A percentile compares a stretch with the other conserved stretches of the same genome.
Conservation (phyloP, 805 yeast species). For the Candida sithepensis region DNA sequence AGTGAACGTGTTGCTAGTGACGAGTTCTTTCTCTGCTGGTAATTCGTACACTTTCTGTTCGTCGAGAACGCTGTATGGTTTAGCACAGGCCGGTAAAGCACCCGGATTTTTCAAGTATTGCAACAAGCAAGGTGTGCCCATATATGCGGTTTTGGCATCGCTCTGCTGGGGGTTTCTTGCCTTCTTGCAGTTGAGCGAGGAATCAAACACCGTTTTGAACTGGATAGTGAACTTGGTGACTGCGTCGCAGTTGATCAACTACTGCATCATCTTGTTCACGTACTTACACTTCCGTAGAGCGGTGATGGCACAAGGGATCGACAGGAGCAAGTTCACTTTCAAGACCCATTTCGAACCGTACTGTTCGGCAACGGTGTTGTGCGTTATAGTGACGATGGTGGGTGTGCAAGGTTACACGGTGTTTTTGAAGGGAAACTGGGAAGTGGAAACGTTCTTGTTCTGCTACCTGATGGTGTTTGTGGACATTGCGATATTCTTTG, state of each 20-base stretch:
- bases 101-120: slow-evolving; percentile 64
- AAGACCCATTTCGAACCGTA: slow-evolving; percentile 40
- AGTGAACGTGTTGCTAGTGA: slow-evolving; percentile 68
- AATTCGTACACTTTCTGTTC: slow-evolving; percentile 75
- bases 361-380: slow-evolving; percentile 18
- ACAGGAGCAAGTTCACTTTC: slow-evolving; percentile 44
- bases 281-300: slow-evolving; percentile 63
- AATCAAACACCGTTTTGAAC: slow-evolving; percentile 61
- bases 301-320: slow-evolving; percentile 47
- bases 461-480: slow-evolving; percentile 41
- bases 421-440: slow-evolving; percentile 39
- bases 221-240: slow-evolving; percentile 75
- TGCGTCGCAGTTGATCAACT: slow-evolving; percentile 62
- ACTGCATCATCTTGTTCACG: slow-evolving; percentile 52
- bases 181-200: slow-evolving; percentile 58
- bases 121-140: slow-evolving; percentile 71
- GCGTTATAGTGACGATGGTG: slow-evolving; percentile 31
- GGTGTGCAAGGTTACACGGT: slow-evolving; percentile 44
- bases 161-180: slow-evolving; percentile 64
- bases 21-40: slow-evolving; percentile 79
- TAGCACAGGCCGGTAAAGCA: slow-evolving; percentile 69
- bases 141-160: slow-evolving; percentile 51
- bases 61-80: slow-evolving; percentile 60
- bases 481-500: slow-evolving; percentile 33
- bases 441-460: slow-evolving; percentile 36